Percentiles rank a stretch among this genome's conserved stretches.
phyloP scores from a whole-genome alignment of 2,329 filamentous ascomycete species.

The Aureobasidium sp. region DNA sequence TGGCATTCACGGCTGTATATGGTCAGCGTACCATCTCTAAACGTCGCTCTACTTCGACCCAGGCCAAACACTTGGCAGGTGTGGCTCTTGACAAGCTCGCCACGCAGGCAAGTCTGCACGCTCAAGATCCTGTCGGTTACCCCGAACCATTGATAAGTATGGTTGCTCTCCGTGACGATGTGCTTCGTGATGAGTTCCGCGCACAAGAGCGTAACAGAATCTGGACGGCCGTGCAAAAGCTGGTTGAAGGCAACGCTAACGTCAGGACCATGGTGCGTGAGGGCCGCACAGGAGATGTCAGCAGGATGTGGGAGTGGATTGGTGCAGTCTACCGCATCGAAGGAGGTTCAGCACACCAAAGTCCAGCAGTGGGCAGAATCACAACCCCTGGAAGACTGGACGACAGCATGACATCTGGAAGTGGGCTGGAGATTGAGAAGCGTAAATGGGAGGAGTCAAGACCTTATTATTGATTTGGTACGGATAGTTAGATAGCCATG shows the following conservation, averaged over 20 bases:
- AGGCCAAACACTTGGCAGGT: conserved; percentile 74
- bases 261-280: conserved; percentile 69
- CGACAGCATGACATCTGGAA: conserved; percentile 19
- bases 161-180: conserved; percentile 83
- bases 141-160: conserved; percentile 77
- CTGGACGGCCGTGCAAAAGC: conserved; percentile 71
- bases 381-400: conserved; percentile 10
- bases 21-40: conserved; percentile 54
- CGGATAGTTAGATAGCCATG: neutral
- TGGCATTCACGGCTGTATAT: conserved; percentile 49
- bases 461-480: conserved; percentile 33
- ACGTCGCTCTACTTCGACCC: conserved; percentile 56
- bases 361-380: conserved; percentile 17
- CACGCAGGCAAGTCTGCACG: conserved; percentile 73
- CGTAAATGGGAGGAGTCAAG: conserved; percentile 40
- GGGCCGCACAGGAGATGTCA: conserved; percentile 45
- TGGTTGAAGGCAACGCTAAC: conserved; percentile 92
- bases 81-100: conserved; percentile 77
- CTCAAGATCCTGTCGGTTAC: conserved; percentile 49
- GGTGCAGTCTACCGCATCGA: conserved; percentile 41
- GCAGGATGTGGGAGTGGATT: conserved; percentile 61
- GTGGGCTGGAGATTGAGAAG: conserved; percentile 25
- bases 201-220: conserved; percentile 67
- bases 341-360: conserved; percentile 20
- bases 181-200: conserved; percentile 72